A percentile compares a stretch with the other conserved stretches of the same genome.
phyloP scores from a whole-genome alignment of 1,284 basidiomycete species.

The Ustilago shanxiensis region DNA sequence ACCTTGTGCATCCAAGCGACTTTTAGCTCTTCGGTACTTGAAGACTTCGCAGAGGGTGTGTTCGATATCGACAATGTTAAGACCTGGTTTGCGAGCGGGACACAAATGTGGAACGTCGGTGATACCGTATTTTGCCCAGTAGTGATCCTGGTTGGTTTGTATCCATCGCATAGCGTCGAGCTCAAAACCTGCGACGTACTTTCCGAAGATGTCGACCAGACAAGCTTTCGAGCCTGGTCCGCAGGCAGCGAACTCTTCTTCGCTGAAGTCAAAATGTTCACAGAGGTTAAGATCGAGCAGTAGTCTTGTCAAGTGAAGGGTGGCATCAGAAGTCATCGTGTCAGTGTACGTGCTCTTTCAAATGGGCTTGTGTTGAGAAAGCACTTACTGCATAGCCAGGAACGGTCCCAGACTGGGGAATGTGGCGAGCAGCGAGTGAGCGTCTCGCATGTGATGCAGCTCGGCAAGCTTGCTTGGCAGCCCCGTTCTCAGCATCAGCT shows the following conservation, averaged over 20 bases:
- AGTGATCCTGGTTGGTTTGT: slow-evolving; percentile 73
- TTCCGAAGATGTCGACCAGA: slow-evolving; percentile 75
- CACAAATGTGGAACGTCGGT: slow-evolving; percentile 37
- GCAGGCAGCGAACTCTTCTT: slow-evolving; percentile 76
- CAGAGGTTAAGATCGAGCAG: slow-evolving; percentile 73
- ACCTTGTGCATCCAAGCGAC: not conserved
- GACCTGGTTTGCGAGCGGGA: slow-evolving; percentile 71
- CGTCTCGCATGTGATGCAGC: slow-evolving; percentile 74
- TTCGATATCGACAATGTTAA: slow-evolving; percentile 75
- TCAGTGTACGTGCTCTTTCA: not conserved
- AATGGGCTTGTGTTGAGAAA: not conserved
- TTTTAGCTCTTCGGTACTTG: slow-evolving; percentile 75
- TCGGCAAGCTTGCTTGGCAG: slow-evolving; percentile 72
- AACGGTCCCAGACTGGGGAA: slow-evolving; percentile 78
- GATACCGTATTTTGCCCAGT: slow-evolving; percentile 71
- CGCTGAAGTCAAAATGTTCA: slow-evolving; percentile 74
- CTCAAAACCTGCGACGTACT: slow-evolving; percentile 71
- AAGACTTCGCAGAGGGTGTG: slow-evolving; percentile 79
- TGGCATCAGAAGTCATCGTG: not conserved
- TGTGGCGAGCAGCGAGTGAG: slow-evolving; percentile 75
- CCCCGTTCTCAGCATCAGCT: slow-evolving; percentile 74
- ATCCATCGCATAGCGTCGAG: slow-evolving; percentile 75
- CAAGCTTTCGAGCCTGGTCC: slow-evolving; percentile 76
- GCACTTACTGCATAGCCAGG: slow-evolving; percentile 70
- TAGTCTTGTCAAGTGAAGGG: slow-evolving; percentile 39